Evolutionary conservation across 345 rosid genomes (phyloP).

Genomic region (Crucihimalaya himalaica): DNA sequence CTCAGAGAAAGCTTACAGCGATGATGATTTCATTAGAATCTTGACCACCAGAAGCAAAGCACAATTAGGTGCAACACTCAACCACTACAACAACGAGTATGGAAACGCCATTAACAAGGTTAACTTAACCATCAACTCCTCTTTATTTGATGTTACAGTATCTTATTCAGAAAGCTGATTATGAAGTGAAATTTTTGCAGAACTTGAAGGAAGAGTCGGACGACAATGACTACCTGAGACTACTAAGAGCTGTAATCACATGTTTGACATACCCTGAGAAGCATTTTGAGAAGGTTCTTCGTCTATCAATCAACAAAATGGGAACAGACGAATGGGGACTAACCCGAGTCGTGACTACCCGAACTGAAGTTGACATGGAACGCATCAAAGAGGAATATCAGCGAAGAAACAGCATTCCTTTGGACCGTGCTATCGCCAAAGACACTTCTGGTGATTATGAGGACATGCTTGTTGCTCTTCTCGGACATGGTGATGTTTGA

Average conservation of each 20-base stretch:
- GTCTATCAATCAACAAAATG: constrained; percentile 56
- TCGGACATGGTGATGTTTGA: constrained; percentile 56
- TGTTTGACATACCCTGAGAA: constrained; percentile 65
- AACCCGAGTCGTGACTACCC: constrained; percentile 66
- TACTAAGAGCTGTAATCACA: constrained; percentile 59
- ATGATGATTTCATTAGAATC: constrained; percentile 87
- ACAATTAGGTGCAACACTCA: constrained; percentile 78
- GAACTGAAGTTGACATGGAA: constrained; percentile 74
- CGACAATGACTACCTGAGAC: constrained; percentile 62
- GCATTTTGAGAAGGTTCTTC: constrained; percentile 66
- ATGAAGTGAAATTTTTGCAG: constrained; percentile 30
- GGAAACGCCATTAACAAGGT: constrained; percentile 92
- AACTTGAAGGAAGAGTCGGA: constrained; percentile 58
- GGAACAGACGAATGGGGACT: constrained; percentile 88
- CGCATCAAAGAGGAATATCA: constrained; percentile 69
- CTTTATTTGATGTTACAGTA: background rate
- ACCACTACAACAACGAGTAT: constrained; percentile 70
- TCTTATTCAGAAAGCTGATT: constrained; percentile 1
- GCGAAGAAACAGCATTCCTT: constrained; percentile 57
- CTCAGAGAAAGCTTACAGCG: constrained; percentile 63
- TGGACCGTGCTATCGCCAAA: constrained; percentile 58
- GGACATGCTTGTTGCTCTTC: constrained; percentile 61
- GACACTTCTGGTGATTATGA: constrained; percentile 75
- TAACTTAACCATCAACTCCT: background rate
- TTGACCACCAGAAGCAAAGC: constrained; percentile 84